A percentile compares a stretch with the other conserved stretches of the same genome.
phyloP scores from a whole-genome alignment of 2,329 filamentous ascomycete genomes.

The Monosporascus sp. region DNA sequence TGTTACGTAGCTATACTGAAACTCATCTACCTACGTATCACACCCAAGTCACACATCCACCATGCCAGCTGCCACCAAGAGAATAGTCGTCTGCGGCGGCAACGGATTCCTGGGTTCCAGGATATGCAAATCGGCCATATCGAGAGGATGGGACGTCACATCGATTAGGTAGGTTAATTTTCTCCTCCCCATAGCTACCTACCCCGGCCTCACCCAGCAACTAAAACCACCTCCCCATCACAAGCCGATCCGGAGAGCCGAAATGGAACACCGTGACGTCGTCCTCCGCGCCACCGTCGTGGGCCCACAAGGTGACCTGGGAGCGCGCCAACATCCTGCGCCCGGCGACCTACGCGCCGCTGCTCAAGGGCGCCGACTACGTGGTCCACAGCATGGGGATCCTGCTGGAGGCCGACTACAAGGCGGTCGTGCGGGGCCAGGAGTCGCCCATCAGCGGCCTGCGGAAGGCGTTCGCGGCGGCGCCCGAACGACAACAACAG shows the following conservation, averaged over 20 bases:
- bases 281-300: constrained; percentile 64
- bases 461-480: constrained; percentile 68
- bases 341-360: constrained; percentile 70
- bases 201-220: neutral
- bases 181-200: neutral
- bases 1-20: too few species aligned
- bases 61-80: constrained; percentile 62
- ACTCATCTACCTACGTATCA: neutral
- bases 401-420: constrained; percentile 95
- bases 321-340: constrained; percentile 82
- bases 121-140: constrained; percentile 86
- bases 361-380: constrained; percentile 72
- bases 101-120: constrained; percentile 85
- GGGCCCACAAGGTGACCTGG: constrained; percentile 83
- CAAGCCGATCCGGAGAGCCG: constrained; percentile 83
- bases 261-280: constrained; percentile 77
- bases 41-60: constrained; percentile 19
- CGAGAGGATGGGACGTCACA: constrained; percentile 84
- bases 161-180: constrained; percentile 69
- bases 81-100: constrained; percentile 85
- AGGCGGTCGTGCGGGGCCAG: constrained; percentile 77
- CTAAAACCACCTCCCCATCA: constrained; percentile 10
- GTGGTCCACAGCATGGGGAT: constrained; percentile 97
- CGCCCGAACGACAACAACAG: constrained; percentile 31
- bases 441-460: constrained; percentile 79